Percentiles rank a stretch among this genome's conserved stretches.
Conservation (phyloP, 257 asterid genomes). For the Paraleonurus japonicus region DNA sequence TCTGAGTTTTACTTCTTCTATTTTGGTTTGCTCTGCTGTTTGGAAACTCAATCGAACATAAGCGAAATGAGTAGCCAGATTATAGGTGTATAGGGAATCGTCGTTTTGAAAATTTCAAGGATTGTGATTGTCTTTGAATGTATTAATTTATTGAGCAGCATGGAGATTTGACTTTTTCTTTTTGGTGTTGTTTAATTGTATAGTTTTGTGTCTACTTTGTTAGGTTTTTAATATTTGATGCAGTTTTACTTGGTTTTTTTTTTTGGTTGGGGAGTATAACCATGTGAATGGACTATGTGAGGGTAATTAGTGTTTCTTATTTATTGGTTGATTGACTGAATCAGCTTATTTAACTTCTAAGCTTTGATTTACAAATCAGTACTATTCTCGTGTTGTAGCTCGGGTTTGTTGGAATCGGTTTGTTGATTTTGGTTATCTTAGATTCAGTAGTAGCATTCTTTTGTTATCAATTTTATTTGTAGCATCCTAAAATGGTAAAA, state of each 20-base stretch:
- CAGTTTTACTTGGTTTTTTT: neutral
- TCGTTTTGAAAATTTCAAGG: neutral
- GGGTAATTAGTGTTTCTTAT: neutral
- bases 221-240: slow-evolving; percentile 9
- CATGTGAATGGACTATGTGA: neutral
- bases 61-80: neutral
- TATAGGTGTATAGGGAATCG: neutral
- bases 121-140: slow-evolving; percentile 19
- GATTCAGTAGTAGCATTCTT: neutral
- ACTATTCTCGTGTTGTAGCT: neutral
- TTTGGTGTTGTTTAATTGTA: neutral
- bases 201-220: neutral
- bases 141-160: slow-evolving; percentile 1
- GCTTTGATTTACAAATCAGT: slow-evolving; percentile 1
- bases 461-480: neutral
- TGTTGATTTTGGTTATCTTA: slow-evolving; percentile 6
- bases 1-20: neutral
- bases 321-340: neutral
- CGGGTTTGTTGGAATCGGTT: neutral
- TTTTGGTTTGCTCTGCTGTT: slow-evolving; percentile 1
- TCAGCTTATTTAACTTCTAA: slow-evolving; percentile 10
- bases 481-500: neutral
- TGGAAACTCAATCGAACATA: neutral
- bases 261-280: neutral
- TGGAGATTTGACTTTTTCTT: slow-evolving; percentile 8